Percentiles rank a stretch among this genome's conserved stretches.
Conservation (phyloP, 2,329 filamentous ascomycete genomes). For the Fusarium compactum region DNA sequence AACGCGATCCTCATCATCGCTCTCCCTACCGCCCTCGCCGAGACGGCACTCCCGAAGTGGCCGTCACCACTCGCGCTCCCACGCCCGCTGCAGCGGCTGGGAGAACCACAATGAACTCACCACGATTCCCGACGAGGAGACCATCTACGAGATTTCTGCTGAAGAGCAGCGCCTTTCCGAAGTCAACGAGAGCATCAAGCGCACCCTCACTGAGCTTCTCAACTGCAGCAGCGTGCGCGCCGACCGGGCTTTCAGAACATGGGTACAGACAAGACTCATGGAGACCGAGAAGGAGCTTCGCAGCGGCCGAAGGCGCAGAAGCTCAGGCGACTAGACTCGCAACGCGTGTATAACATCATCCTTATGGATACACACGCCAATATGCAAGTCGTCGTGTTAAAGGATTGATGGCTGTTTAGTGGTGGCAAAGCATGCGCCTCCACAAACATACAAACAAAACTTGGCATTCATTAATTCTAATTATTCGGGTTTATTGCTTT, state of each 20-base stretch:
- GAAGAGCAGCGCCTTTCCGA: constrained; percentile 67
- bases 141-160: constrained; percentile 61
- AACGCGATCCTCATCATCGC: constrained; percentile 65
- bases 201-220: constrained; percentile 70
- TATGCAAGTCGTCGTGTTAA: constrained; percentile 10
- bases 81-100: constrained; percentile 53
- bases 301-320: constrained; percentile 63
- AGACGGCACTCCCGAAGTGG: constrained; percentile 55
- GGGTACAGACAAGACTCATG: constrained; percentile 70
- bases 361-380: constrained; percentile 1
- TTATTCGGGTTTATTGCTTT: constrained; percentile 10
- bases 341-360: constrained; percentile 8
- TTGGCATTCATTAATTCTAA: constrained; percentile 42
- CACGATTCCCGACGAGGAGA: constrained; percentile 61
- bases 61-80: constrained; percentile 43
- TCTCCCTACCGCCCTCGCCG: constrained; percentile 63
- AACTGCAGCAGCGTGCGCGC: constrained; percentile 68
- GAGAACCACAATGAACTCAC: constrained; percentile 51
- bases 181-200: constrained; percentile 72
- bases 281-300: constrained; percentile 71
- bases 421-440: constrained; percentile 30
- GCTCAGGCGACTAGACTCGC: constrained; percentile 50
- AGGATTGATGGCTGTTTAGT: background rate
- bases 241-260: constrained; percentile 65
- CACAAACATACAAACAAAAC: constrained; percentile 6